Evolutionary conservation across 2,329 filamentous ascomycete genomes (phyloP).

Genomic region (Botrytis pseudocinerea): DNA sequence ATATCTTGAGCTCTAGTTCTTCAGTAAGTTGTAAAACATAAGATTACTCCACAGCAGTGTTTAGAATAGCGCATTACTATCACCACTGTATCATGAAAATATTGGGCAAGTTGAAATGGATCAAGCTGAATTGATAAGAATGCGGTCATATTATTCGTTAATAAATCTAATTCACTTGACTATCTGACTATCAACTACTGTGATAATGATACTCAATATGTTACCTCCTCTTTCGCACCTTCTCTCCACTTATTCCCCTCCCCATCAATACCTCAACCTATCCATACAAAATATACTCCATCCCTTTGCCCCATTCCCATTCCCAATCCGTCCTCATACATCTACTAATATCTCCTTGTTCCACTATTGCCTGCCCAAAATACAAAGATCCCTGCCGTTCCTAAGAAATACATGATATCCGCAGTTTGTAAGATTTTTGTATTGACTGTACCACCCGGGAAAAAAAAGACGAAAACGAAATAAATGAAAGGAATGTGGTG

Average conservation of each 20-base stretch:
- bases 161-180: neutral
- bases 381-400: neutral
- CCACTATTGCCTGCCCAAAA: neutral
- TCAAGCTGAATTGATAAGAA: neutral
- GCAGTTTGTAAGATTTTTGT: neutral
- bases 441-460: neutral
- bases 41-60: neutral
- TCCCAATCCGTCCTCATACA: neutral
- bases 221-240: neutral
- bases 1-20: neutral
- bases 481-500: neutral
- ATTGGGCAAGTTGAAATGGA: neutral
- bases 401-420: slow-evolving; percentile 15
- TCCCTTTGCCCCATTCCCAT: neutral
- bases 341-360: neutral
- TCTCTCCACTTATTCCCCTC: neutral
- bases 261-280: neutral
- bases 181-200: neutral
- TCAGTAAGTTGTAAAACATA: neutral
- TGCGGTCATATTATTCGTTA: neutral
- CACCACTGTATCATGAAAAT: neutral
- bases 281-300: neutral
- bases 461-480: neutral
- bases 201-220: neutral
- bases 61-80: neutral